Base-by-base conservation (phyloP, 2,329 filamentous ascomycete species). In the Dothiorella sarmentorum region DNA sequence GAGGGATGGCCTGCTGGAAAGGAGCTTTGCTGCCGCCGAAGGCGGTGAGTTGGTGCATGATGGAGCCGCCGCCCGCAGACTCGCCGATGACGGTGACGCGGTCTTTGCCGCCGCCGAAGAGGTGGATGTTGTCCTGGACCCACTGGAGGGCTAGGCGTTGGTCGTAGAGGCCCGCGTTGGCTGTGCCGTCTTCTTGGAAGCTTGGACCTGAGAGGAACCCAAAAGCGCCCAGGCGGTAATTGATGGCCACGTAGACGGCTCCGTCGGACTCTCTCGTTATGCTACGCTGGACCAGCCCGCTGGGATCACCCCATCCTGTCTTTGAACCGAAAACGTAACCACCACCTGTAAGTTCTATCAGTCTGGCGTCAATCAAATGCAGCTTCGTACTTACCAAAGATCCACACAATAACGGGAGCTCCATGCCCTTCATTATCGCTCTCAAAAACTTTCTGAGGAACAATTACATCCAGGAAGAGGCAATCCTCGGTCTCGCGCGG, bases 1-100 rank as follows among this genome's bases (percentile, higher is more conserved):
- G 78, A 1, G 73, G 53, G 6, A 81, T 73, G 9, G 78, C 78
- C 61, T 75, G 73, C 45, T 72, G 71, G 65, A 81, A 81, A 1
- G 77, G 78, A 47, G 2, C n/a, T 45, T 58, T 61, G 31, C 66
- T 63, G 9, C 78, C 80, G 31, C 80, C 80, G 60, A 73, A 81
- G 1, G 79, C 38, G 24, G 80, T 84, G 60, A 83, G 78, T 55
- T 84, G 80, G 63, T 83, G 80, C 69, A 82, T 75, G 59, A 85
- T 76, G 3, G 76, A 80, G 0, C 80, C 80, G 7, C 73, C 81
- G 26, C 82, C 81, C 7, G 82, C 80, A 15, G 76, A 80, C 60
- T 80, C 70, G 5, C 80, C 77, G 68, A 24, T 2, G 75, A 80
- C 69, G 0, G 80, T 82, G 35, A 82, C 74, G 10, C 71, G 71